These are phyloP conservation scores for Citeromyces hawaiiensis DNA, from an alignment of 1,139 yeast genomes.

Conservation along the genomic window DNA sequence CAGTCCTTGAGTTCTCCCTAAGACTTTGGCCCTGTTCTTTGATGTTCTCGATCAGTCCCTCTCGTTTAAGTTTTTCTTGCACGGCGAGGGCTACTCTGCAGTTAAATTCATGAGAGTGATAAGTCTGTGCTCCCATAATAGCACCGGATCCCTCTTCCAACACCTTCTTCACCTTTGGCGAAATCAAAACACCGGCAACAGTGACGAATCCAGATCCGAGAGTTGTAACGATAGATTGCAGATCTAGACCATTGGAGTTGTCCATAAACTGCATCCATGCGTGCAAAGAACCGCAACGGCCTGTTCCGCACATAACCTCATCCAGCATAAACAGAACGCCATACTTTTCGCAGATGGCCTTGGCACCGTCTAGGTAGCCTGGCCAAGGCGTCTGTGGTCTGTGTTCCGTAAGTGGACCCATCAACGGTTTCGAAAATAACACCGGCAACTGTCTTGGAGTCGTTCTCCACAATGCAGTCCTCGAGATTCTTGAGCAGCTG, in stretches of 20 bases:
- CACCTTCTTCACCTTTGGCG: conserved; percentile 34
- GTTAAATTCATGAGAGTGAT: conserved; percentile 48
- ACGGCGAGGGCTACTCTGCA: conserved; percentile 46
- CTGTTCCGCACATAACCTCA: conserved; percentile 39
- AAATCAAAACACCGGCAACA: conserved; percentile 42
- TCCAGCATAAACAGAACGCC: conserved; percentile 30
- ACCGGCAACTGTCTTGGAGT: conserved; percentile 40
- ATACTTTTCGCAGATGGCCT: conserved; percentile 28
- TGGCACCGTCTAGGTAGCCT: conserved; percentile 28
- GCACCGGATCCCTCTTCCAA: conserved; percentile 28
- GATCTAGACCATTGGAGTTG: conserved; percentile 38
- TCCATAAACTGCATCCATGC: conserved; percentile 30
- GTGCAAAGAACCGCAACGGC: conserved; percentile 26
- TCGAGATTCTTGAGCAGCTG: conserved; percentile 35
- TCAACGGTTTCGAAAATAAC: conserved; percentile 43
- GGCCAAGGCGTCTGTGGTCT: conserved; percentile 41
- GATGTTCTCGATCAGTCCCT: conserved; percentile 32
- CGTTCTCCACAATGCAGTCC: conserved; percentile 32
- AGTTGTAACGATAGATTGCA: conserved; percentile 51
- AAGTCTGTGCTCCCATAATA: conserved; percentile 45
- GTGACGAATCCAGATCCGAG: conserved; percentile 55
- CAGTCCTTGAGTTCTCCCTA: conserved; percentile 18
- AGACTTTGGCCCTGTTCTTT: conserved; percentile 29
- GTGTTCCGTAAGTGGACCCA: conserved; percentile 47
- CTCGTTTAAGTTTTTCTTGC: conserved; percentile 33